These are phyloP conservation scores for Ceratocystis harringtonii DNA, from an alignment of 2,329 filamentous ascomycete species.

Conservation along the genomic window DNA sequence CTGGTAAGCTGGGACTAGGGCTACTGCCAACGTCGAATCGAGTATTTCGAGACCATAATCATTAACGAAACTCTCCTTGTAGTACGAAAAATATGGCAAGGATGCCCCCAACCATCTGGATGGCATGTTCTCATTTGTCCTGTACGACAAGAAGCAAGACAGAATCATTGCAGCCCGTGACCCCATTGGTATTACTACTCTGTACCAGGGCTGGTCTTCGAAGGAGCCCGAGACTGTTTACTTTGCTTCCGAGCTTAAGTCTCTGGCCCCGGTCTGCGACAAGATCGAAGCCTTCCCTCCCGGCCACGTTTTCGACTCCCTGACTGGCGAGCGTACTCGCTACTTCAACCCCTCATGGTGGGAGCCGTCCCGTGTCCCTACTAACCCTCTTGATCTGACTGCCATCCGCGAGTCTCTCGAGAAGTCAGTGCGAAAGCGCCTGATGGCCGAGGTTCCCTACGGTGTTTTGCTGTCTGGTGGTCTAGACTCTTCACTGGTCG, in stretches of 20 bases:
- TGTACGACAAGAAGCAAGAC: conserved; percentile 91
- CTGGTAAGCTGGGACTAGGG: conserved; percentile 45
- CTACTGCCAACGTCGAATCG: neutral
- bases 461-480: conserved; percentile 91
- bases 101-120: conserved; percentile 89
- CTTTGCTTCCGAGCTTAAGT: conserved; percentile 96
- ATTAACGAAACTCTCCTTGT: neutral
- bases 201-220: conserved; percentile 89
- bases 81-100: conserved; percentile 86
- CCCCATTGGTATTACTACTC: conserved; percentile 90
- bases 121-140: conserved; percentile 98
- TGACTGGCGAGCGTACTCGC: conserved; percentile 66
- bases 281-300: conserved; percentile 88
- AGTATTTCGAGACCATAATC: neutral
- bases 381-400: conserved; percentile 70
- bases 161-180: conserved; percentile 87
- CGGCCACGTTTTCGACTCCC: conserved; percentile 90
- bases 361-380: conserved; percentile 64
- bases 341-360: conserved; percentile 93
- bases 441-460: conserved; percentile 98
- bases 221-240: conserved; percentile 71
- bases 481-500: conserved; percentile 87
- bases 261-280: conserved; percentile 82
- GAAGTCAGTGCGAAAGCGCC: conserved; percentile 80
- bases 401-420: conserved; percentile 68